Base-by-base conservation (phyloP, 2,329 filamentous ascomycete genomes). In the Aureobasidium zeae region DNA sequence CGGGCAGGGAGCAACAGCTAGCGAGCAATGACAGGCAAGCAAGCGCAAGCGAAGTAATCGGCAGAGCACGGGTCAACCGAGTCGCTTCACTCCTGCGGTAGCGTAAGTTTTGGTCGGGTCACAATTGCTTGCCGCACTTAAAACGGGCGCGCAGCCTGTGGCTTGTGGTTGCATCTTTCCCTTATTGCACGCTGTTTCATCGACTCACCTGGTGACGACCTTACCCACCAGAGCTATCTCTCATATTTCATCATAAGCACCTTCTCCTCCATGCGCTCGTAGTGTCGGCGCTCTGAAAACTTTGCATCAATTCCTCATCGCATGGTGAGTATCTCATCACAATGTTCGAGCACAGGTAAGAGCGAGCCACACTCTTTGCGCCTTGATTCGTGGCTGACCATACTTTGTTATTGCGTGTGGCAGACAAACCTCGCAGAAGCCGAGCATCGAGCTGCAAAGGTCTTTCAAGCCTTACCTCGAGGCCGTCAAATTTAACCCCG, bases 381-480 rank as follows among this genome's bases (percentile, higher is more conserved):
- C 37, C 26, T 28, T 26, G 26, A 41, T 41, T 28, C 37, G 37
- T 41, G 37, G 37, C 37, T 41, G 37, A 41, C n/a, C 37, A 32
- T 41, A 28, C 17, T 43, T 43, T 43, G 39, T 43, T 43, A 34
- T 43, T 44, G 41, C 43, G n/a, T 38, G 31, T 35, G 35, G 26
- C 48, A 85, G 81, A 66, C 84, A 76, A 57, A 86, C 77, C 63
- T 79, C 83, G 45, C 84, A 87, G 64, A 94, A 94, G 69, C 87
- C 87, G 45, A 80, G 78, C 62, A 83, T 88, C 59, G 85, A 88
- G 56, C 74, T 94, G 58, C 79, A 91, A 61, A 79, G 79, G 64
- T 80, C 78, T 62, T 94, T 94, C 67, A 84, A 84, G 62, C 77
- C 85, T 57, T 80, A 77, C 53, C 94, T 94, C 57, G 83, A 86